These are phyloP conservation scores for Termitomyces sp. DNA, from an alignment of 768 basidiomycete genomes.

Conservation along the genomic window DNA sequence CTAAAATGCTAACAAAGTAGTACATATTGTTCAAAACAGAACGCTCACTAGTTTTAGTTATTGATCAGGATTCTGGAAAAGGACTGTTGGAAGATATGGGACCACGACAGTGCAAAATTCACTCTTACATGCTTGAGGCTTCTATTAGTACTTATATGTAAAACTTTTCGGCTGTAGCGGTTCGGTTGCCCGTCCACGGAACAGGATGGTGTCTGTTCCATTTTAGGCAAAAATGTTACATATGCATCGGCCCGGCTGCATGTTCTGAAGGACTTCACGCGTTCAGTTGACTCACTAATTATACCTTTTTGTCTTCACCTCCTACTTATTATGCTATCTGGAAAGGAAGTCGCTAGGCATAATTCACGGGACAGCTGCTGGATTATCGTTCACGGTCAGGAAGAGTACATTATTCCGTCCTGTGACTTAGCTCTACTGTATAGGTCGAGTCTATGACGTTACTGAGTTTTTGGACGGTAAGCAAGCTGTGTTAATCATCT, in stretches of 20 bases:
- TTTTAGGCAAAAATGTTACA: too few species aligned
- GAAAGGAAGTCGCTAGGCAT: slow-evolving; percentile 49
- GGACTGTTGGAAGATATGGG: too few species aligned
- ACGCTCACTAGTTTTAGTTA: too few species aligned
- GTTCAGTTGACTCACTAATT: neutral
- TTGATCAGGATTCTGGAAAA: too few species aligned
- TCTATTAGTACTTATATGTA: too few species aligned
- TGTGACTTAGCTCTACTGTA: neutral
- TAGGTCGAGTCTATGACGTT: slow-evolving; percentile 74
- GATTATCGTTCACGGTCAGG: slow-evolving; percentile 80
- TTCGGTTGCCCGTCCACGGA: too few species aligned
- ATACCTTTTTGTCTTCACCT: neutral
- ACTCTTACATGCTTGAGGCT: too few species aligned
- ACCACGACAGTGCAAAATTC: too few species aligned
- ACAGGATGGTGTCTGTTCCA: too few species aligned
- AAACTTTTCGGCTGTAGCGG: too few species aligned
- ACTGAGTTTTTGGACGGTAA: slow-evolving; percentile 71
- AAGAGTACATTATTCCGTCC: neutral
- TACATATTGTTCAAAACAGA: too few species aligned
- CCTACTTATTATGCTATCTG: slow-evolving; percentile 25
- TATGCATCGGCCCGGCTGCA: neutral
- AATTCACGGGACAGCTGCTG: slow-evolving; percentile 61
- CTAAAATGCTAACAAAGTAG: too few species aligned
- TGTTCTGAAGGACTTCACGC: neutral
- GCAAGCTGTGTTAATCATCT: neutral